Evolutionary conservation across 176 grass and related monocot species (phyloP).

Genomic region (Poa pratensis): DNA sequence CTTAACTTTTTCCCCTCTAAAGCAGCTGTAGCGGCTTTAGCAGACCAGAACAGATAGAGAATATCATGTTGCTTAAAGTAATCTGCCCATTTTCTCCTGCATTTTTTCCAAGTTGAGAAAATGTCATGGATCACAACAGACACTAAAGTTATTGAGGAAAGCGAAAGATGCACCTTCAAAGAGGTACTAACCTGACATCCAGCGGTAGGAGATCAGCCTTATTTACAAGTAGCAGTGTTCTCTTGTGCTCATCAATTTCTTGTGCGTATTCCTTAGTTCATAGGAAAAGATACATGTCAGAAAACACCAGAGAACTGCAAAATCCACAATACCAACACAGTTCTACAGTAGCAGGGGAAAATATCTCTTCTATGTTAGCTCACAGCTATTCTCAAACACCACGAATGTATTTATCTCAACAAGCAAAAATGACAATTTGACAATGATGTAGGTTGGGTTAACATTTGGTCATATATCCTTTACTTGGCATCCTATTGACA

Average conservation of each 20-base stretch:
- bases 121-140: constrained; percentile 3
- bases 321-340: neutral
- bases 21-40: constrained; percentile 66
- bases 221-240: constrained; percentile 82
- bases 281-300: constrained; percentile 26
- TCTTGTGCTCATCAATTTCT: constrained; percentile 79
- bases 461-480: neutral
- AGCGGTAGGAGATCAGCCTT: constrained; percentile 81
- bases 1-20: constrained; percentile 62
- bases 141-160: neutral
- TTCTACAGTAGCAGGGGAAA: neutral
- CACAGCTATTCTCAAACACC: constrained; percentile 5
- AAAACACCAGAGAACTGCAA: neutral
- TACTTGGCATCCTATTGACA: neutral
- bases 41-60: constrained; percentile 81
- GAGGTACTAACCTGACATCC: constrained; percentile 57
- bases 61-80: constrained; percentile 67
- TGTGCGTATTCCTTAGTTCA: constrained; percentile 54
- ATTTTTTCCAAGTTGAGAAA: constrained; percentile 36
- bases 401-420: constrained; percentile 23
- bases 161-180: neutral
- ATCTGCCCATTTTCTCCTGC: constrained; percentile 73
- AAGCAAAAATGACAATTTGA: neutral
- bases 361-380: neutral
- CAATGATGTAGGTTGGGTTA: neutral